Base-by-base conservation (phyloP, 495 filamentous ascomycete species). In the Penicillium ochrochloron region DNA sequence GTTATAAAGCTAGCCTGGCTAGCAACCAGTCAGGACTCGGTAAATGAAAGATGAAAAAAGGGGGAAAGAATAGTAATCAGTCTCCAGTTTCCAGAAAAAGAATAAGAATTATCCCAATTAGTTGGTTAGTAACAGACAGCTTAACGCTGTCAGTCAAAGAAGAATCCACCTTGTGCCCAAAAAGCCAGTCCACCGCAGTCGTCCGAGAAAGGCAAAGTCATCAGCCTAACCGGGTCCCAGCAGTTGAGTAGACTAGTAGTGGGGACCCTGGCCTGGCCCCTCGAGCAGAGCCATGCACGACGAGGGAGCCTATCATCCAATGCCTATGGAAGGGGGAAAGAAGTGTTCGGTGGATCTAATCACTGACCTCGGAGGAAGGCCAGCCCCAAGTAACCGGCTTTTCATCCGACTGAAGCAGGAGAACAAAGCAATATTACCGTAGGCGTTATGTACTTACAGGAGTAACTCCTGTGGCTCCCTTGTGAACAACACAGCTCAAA, bases 131-230 rank as follows among this genome's bases (percentile, higher is more conserved):
- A 52, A 29, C 17, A n/a, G 48, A 52, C 12, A 2, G 25, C 14
- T 29, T 52, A n/a, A 23, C 25, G n/a, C 31, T 52, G 48, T 52
- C 10, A 52, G 12, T 52, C 10, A 42, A 25, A 25, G 10, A 48
- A 17, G 9, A 48, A 33, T 59, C 57, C 41, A 61, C 48, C 50
- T 67, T 51, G 62, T 67, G 66, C 62, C 66, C 66, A 65, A 48
- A 23, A 64, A 50, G 21, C 44, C n/a, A 25, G 56, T 42, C 56
- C 56, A 63, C 64, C 46, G 57, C 61, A 67, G 52, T 62, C 57
- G 52, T 39, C 63, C 67, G 61, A 70, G 61, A 64, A 64, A 25
- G 59, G 58, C 9, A 61, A 66, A 66, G 37, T 53, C 52, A n/a
- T 42, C 52, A 63, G 67, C 57, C 65, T 57, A 27, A 63, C 61